Percentiles rank a stretch among this genome's conserved stretches.
Evolutionary conservation across 805 yeast species (phyloP).

Genomic region (Saccharomycopsis microspora): DNA sequence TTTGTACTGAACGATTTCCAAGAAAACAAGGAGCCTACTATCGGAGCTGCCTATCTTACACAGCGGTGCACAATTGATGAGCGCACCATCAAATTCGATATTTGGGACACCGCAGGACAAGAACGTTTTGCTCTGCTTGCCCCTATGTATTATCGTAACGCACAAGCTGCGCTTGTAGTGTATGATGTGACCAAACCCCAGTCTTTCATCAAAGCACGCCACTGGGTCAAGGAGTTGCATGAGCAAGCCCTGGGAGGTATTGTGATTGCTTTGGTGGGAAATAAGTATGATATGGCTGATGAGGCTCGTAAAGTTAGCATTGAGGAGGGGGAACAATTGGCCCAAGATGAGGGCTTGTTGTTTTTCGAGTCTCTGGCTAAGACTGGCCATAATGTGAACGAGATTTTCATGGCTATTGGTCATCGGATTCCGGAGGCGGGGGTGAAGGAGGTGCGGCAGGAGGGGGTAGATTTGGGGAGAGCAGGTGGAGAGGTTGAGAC

Average conservation of each 20-base stretch:
- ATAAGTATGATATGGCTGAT: conserved; percentile 66
- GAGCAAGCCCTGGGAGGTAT: conserved; percentile 92
- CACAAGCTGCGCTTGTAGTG: conserved; percentile 93
- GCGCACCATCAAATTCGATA: conserved; percentile 81
- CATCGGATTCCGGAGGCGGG: conserved; percentile 56
- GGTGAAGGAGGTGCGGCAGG: not conserved
- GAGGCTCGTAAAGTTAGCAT: conserved; percentile 61
- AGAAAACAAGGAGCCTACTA: conserved; percentile 95
- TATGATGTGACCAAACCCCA: conserved; percentile 94
- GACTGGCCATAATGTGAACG: conserved; percentile 78
- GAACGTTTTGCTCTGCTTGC: conserved; percentile 94
- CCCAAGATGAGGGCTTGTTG: conserved; percentile 81
- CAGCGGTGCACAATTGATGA: conserved; percentile 85
- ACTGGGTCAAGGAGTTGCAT: conserved; percentile 94
- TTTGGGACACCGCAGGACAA: conserved; percentile 98
- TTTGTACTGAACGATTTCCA: conserved; percentile 94
- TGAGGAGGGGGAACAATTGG: conserved; percentile 79
- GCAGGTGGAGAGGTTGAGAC: no score
- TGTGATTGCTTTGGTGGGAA: conserved; percentile 88
- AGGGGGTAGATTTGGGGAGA: not conserved
- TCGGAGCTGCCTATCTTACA: conserved; percentile 95
- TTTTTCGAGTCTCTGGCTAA: conserved; percentile 95
- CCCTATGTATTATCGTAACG: conserved; percentile 95
- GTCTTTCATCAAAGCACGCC: conserved; percentile 89
- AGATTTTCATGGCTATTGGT: conserved; percentile 85